Base-by-base conservation (phyloP, 441 rosid species). In the Dalechampia spathulata region DNA sequence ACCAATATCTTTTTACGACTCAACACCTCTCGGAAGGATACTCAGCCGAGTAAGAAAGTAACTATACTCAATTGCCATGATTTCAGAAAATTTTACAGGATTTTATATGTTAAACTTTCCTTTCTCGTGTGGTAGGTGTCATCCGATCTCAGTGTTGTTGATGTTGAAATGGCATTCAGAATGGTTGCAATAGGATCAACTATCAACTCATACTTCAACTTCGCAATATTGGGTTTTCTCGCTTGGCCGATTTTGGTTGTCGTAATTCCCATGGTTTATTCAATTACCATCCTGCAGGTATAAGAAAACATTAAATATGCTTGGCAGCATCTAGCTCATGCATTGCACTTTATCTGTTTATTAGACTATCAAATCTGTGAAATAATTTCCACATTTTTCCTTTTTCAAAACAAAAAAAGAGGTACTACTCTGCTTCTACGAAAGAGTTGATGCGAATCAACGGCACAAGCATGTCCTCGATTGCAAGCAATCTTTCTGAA, bases 391-490 rank as follows among this genome's bases (percentile, higher is more conserved):
- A 60, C n/a, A n/a, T 28, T 45, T 51, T 20, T 22, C 15, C 16
- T 46, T 53, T 67, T 40, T 21, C 25, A 8, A 21, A 34, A n/a
- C n/a, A n/a, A n/a, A 0, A 19, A 64, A 62, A 91, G 96, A 78
- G 46, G 12, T 88, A 88, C 63, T 88, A 92, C 69, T 39, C 81
- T 55, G 82, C 89, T 30, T 69, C 96, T 51, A 92, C 98, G 4
- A 73, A 87, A 60, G 96, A 91, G 60, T 72, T 88, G 38, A 81
- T 83, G 41, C 69, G 98, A 63, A 88, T 91, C 62, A 92, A 86
- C 7, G 95, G 96, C 61, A 92, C 96, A 13, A 92, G 95, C 15
- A 88, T 86, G 68, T 93, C 97, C 44, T 96, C 98, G 3, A 81
- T 92, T 4, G 78, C 83, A 93, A 92, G 82, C 60, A 79, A 72